Evolutionary conservation across 2,329 filamentous ascomycete genomes (phyloP), one percentile per base, ranked within the genome.

Genomic region (Ascochyta fabae): DNA sequence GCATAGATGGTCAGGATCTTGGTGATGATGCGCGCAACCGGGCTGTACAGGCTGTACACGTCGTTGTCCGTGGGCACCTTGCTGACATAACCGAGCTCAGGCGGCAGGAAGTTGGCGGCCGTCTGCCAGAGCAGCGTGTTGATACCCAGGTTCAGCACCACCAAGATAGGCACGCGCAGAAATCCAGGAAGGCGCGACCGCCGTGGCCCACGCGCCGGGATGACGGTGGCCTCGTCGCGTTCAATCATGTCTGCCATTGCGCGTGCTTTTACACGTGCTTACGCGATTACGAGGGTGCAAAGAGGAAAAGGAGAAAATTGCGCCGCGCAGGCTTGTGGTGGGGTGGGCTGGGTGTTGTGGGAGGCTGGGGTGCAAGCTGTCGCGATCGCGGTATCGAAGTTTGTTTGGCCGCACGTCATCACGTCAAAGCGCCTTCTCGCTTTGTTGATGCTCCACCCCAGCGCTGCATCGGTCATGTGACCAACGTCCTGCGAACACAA

Each of bases 71-170:
- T 75, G 4, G 69, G 65, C 53, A 82, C 83, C 67, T 87, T 85
- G 72, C 86, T 89, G 55, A 94, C 83, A 24, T 79, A 78, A 1
- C 86, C 86, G 36, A 96, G 79, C 73, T 93, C 88, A 6, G 83
- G 85, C 13, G 82, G 80, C 5, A 85, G 86, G 59, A 86, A 81
- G 34, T 84, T 81, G 43, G 85, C 81, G 6, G 85, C 79, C 48
- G 88, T 70, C 42, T 86, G 85, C 74, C 90, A 89, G 6, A 90
- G 82, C 16, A 87, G 67, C 15, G 84, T 82, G 60, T 87, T 89
- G 53, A 92, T 76, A 29, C 80, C 78, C 54, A 93, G 80, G 75
- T 81, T 86, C 56, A 82, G 70, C 16, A 83, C 52, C n/a, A 84
- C 74, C 26, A 79, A 70, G 41, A 80, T 71, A 23, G 75, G 72